Conservation (phyloP, 1,284 basidiomycete genomes). For the Inonotus obliquus region DNA sequence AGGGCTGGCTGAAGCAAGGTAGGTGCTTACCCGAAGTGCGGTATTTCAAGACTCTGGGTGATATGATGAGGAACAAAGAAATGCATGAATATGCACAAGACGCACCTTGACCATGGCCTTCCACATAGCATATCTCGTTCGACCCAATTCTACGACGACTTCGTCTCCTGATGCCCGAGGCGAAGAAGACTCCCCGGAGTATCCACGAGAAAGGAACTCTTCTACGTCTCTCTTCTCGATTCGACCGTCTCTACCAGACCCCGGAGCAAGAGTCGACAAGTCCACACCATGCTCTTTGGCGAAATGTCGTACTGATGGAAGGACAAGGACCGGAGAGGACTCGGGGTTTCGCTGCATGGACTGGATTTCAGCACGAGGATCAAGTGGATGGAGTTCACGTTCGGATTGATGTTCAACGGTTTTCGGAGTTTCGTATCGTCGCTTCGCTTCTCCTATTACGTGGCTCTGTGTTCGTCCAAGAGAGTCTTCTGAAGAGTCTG, state of each 20-base stretch:
- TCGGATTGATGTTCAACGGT: background rate
- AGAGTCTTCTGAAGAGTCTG: background rate
- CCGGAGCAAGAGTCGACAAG: slow-evolving; percentile 53
- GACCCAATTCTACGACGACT: slow-evolving; percentile 64
- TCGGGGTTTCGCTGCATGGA: slow-evolving; percentile 18
- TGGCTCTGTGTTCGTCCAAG: background rate
- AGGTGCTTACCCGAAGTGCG: slow-evolving; percentile 65
- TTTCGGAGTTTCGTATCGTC: background rate
- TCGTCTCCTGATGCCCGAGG: slow-evolving; percentile 25
- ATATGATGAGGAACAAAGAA: slow-evolving; percentile 8
- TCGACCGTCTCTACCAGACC: slow-evolving; percentile 72
- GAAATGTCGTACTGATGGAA: slow-evolving; percentile 76
- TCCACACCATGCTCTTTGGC: slow-evolving; percentile 66
- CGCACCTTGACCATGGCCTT: slow-evolving; percentile 77
- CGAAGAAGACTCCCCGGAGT: slow-evolving; percentile 12
- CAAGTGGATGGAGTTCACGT: slow-evolving; percentile 57
- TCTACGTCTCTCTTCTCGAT: slow-evolving; percentile 77
- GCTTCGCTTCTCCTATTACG: slow-evolving; percentile 13
- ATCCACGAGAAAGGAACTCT: slow-evolving; percentile 40
- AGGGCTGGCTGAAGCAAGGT: background rate
- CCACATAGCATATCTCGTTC: slow-evolving; percentile 83
- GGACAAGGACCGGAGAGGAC: slow-evolving; percentile 43
- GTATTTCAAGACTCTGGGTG: slow-evolving; percentile 67
- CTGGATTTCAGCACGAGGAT: slow-evolving; percentile 28
- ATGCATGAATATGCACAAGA: slow-evolving; percentile 1